A percentile compares a stretch with the other conserved stretches of the same genome.
Evolutionary conservation across 306 rosid genomes (phyloP).

Genomic region (Urtica urens): DNA sequence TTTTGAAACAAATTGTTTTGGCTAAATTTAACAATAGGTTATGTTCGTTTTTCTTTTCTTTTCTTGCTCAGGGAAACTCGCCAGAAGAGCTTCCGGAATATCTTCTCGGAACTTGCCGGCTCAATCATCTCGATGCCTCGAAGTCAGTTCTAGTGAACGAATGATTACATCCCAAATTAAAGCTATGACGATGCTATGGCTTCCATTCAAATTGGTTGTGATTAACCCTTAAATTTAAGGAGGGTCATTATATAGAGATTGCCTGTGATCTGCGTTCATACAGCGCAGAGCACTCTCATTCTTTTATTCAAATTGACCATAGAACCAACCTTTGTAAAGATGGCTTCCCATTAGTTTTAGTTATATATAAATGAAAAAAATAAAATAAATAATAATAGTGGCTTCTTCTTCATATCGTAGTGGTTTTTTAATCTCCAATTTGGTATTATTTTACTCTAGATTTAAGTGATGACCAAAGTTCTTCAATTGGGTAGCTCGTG

Average conservation of each 20-base stretch:
- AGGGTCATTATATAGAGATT: constrained; percentile 15
- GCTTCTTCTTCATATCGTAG: too few species aligned
- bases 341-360: constrained; percentile 5
- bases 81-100: constrained; percentile 73
- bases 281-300: constrained; percentile 25
- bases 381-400: too few species aligned
- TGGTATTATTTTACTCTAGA: too few species aligned
- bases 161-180: constrained; percentile 3
- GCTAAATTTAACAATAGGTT: too few species aligned
- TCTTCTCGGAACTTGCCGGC: constrained; percentile 76
- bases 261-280: constrained; percentile 17
- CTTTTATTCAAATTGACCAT: constrained; percentile 30
- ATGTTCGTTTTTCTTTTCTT: background rate
- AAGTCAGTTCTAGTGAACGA: constrained; percentile 37
- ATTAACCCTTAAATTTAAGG: constrained; percentile 1
- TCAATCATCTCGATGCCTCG: constrained; percentile 62
- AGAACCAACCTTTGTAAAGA: constrained; percentile 10
- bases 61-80: constrained; percentile 49
- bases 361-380: too few species aligned
- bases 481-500: too few species aligned
- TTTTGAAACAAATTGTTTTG: too few species aligned
- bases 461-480: too few species aligned
- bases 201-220: constrained; percentile 5
- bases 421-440: too few species aligned
- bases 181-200: background rate